Evolutionary conservation across 2,329 filamentous ascomycete genomes (phyloP).

Genomic region (Ophiocordyceps camponoti-floridani): DNA sequence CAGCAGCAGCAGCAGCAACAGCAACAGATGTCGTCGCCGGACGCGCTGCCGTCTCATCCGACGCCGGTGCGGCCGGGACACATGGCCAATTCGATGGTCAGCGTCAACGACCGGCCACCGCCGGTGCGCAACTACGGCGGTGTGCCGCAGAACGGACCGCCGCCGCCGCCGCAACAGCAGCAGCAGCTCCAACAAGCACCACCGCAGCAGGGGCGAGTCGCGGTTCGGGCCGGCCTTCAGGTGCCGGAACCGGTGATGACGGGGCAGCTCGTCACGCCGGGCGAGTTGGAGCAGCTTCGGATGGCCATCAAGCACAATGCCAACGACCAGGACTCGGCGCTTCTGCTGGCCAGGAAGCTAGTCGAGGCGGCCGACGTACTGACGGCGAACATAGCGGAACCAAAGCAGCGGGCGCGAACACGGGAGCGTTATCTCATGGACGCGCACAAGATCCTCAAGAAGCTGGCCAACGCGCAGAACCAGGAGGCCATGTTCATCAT

Average conservation of each 20-base stretch:
- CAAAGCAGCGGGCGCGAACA: conserved; percentile 53
- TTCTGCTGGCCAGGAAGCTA: conserved; percentile 64
- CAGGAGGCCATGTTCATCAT: conserved; percentile 84
- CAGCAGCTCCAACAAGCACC: not conserved
- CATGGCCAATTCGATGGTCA: conserved; percentile 39
- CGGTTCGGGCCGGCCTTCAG: conserved; percentile 1
- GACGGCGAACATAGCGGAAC: conserved; percentile 44
- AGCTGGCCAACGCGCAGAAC: conserved; percentile 56
- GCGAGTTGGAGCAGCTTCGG: conserved; percentile 62
- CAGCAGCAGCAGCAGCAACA: no score
- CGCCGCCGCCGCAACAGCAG: not conserved
- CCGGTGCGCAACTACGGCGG: conserved; percentile 38
- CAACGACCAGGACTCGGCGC: conserved; percentile 49
- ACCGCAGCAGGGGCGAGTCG: conserved; percentile 9
- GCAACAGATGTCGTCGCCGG: conserved; percentile 16
- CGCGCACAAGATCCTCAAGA: conserved; percentile 82
- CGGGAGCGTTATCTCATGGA: conserved; percentile 74
- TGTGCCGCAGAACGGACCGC: conserved; percentile 19
- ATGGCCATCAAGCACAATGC: conserved; percentile 52
- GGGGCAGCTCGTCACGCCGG: conserved; percentile 46
- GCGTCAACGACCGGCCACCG: conserved; percentile 35
- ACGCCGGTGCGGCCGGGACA: conserved; percentile 44
- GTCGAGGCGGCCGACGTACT: conserved; percentile 72
- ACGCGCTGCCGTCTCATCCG: conserved; percentile 40
- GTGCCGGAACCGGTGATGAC: conserved; percentile 1